Base-by-base conservation (phyloP, 108 stramenopile species). In the Nitzschia sp. region DNA sequence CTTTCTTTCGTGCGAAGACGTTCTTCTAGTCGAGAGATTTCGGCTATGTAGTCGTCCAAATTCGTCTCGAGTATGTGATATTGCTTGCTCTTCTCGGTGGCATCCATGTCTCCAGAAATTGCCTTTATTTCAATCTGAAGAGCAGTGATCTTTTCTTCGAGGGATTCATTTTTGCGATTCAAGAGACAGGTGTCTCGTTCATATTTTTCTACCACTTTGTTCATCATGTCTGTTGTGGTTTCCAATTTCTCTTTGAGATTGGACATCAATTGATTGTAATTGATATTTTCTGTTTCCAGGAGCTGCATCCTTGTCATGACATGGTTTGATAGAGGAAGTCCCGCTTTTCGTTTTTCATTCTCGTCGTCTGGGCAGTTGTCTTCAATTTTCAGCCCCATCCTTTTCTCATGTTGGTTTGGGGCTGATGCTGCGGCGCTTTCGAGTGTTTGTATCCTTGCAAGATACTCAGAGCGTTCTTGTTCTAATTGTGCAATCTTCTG, bases 11-110 rank as follows among this genome's bases (percentile, higher is more conserved):
- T 50, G 23, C 45, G 31, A 35, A 73, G 47, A 9, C 63, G 45
- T n/a, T 73, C 73, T 50, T 73, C 65, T 58, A 73, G 41, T 2
- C 73, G 30, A 30, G 63, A 48, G 16, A 73, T 66, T 45, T 73
- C 73, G 15, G 45, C 46, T 23, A 66, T 56, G 22, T 59, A 60
- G 6, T 73, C 73, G 45, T 66, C 62, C 26, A 73, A 19, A 52
- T 28, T 59, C 31, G 45, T 66, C 27, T 73, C 73, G 1, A 73
- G 58, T 11, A 47, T 56, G 27, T 33, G 35, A 53, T 66, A 73
- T 23, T 56, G 38, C 16, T 33, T 23, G 8, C 44, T 60, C 41
- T 56, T 66, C 16, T 63, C 62, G 31, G n/a, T 26, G 34, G 57
- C 22, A 46, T 63, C 63, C 30, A 63, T 63, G 13, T 63, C 32